Evolutionary conservation across 1,139 yeast species (phyloP), one percentile per base, ranked within the genome.

Genomic region (Hyphopichia pseudoburtonii): DNA sequence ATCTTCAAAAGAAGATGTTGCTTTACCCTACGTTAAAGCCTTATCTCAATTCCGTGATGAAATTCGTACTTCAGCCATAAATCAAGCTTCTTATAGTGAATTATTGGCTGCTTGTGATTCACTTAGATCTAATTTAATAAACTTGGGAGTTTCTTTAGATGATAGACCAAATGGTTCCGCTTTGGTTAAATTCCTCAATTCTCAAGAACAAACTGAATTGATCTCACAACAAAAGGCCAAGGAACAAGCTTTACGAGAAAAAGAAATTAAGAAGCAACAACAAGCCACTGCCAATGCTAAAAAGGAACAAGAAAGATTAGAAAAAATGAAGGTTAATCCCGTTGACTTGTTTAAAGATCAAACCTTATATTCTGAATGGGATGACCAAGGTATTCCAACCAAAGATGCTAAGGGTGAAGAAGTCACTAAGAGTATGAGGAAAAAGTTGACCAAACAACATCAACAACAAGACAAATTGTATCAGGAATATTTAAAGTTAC

Each of bases 111-210:
- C 70, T 14, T 58, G 69, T 22, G 77, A 71, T 50, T 41, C 60
- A 14, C 54, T 70, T 36, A 56, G 77, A 47, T 46, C 68, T 12
- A 94, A 86, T 33, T 66, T 92, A 48, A 66, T 88, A 40, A 74
- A 78, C 19, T 66, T 89, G 42, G 94, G 95, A 18, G 86, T 92
- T 23, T 80, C 94, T 0, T 69, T 92, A 36, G 97, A 92, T 59
- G 99, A 92, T 60, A 80, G 97, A 54, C 78, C 82, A 23, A 86
- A 78, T 41, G 89, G 83, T 14, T 76, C 82, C 3, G 90, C 96
- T 0, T 73, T 92, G 42, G 76, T 92, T 35, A 92, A 92, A 62
- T 85, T 92, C 50, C 70, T 92, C 45, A 82, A 77, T 40, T 75
- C 70, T 7, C 74, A 71, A 31, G 97, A 90, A 56, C 78, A 78